phyloP scores from a whole-genome alignment of 192 early-diverging fungal species.

The Backusella psychrophila region DNA sequence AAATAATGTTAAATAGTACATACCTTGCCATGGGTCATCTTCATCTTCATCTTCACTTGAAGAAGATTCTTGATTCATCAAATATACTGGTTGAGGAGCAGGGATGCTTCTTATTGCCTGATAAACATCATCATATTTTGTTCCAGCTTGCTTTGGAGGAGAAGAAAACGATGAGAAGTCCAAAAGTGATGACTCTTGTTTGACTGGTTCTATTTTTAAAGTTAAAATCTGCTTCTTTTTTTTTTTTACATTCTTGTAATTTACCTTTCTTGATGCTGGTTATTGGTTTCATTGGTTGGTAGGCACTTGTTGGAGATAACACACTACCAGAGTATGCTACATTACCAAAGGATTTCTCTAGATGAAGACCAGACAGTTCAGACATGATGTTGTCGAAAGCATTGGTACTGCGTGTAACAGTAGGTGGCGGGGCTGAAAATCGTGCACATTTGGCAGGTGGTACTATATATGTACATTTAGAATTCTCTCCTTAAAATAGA shows the following conservation, averaged over 20 bases:
- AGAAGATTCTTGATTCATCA: background rate
- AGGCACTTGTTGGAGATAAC: background rate
- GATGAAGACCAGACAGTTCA: background rate
- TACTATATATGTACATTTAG: background rate
- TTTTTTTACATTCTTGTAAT: background rate
- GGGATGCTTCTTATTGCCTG: background rate
- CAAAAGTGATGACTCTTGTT: background rate
- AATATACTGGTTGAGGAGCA: background rate
- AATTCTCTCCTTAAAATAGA: background rate
- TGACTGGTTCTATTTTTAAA: background rate
- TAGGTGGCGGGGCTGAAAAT: slow-evolving; percentile 2
- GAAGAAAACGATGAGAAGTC: background rate
- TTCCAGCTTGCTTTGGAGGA: background rate
- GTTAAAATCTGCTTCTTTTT: background rate
- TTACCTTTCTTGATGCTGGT: background rate
- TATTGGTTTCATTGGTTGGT: background rate
- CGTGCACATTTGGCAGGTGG: slow-evolving; percentile 2
- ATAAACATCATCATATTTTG: background rate
- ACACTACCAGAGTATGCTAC: background rate
- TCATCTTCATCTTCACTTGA: background rate
- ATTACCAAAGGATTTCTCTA: background rate
- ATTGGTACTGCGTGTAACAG: background rate
- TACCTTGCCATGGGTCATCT: background rate
- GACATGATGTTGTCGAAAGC: background rate
- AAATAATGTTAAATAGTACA: no score